Evolutionary conservation across 768 basidiomycete genomes (phyloP).

Genomic region (Phaeotremella skinneri): DNA sequence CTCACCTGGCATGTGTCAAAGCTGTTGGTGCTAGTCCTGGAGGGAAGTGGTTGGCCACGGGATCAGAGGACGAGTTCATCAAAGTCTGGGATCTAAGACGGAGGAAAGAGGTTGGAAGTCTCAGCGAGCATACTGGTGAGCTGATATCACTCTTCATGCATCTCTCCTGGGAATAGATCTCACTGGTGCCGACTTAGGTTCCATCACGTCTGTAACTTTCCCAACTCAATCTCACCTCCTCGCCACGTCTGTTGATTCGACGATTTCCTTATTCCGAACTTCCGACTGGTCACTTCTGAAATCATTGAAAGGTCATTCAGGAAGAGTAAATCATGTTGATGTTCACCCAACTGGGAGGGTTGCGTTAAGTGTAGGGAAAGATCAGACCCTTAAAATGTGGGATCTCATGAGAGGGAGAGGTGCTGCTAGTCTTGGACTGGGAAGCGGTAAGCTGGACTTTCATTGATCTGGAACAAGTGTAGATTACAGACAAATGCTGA

Average conservation of each 20-base stretch:
- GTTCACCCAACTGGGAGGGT: conserved; percentile 92
- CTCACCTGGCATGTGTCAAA: conserved; percentile 90
- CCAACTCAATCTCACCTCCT: conserved; percentile 85
- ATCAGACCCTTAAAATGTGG: conserved; percentile 92
- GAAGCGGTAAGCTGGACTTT: conserved; percentile 63
- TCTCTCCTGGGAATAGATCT: neutral
- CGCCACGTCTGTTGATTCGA: conserved; percentile 89
- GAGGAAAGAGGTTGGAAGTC: conserved; percentile 86
- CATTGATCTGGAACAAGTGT: neutral
- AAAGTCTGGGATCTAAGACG: conserved; percentile 94
- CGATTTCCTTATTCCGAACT: conserved; percentile 82
- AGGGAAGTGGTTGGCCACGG: conserved; percentile 94
- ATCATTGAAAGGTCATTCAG: conserved; percentile 86
- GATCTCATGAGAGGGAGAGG: conserved; percentile 94
- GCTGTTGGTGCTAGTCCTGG: conserved; percentile 86
- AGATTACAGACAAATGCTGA: conserved; percentile 7
- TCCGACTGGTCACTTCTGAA: conserved; percentile 92
- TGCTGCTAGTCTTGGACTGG: conserved; percentile 80
- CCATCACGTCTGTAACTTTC: conserved; percentile 82
- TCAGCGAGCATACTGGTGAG: conserved; percentile 92
- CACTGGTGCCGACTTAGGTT: conserved; percentile 59
- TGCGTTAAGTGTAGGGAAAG: conserved; percentile 85
- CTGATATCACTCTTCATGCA: neutral
- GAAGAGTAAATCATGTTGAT: conserved; percentile 81
- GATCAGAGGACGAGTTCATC: conserved; percentile 91